Base-by-base conservation (phyloP, 108 stramenopile genomes). In the Skeletonema potamos region DNA sequence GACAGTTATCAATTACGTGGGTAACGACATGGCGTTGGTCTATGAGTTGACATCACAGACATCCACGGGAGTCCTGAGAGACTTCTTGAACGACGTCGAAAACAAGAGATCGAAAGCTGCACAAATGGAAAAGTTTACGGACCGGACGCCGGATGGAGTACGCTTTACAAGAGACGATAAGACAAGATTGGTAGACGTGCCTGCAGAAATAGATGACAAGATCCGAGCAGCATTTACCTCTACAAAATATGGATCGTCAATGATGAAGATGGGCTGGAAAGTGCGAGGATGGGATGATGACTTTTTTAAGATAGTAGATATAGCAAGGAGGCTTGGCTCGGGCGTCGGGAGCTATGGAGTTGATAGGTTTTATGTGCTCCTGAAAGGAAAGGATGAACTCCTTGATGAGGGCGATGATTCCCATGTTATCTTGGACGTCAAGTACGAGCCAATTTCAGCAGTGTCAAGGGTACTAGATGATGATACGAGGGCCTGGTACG, bases 191-290 rank as follows among this genome's bases (percentile, higher is more conserved):
- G 79, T 60, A 11, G 60, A 74, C 17, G 74, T 87, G 28, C 54
- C 78, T 34, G 32, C 48, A 20, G 79, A 81, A 26, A 37, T 83
- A 22, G 82, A 79, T 11, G 26, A 64, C 10, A 60, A 79, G 32
- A 81, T 89, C 36, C 59, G 73, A 12, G 54, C 13, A 24, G 82
- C 72, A 24, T 85, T 89, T 27, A 82, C 81, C 15, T 66, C 71
- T 6, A 77, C 73, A 7, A 61, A 70, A 32, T 89, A 86, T 68
- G 84, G 85, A 22, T 82, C 88, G 28, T 73, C 83, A 6, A 69
- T 86, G 85, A 84, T 84, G 83, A 82, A 86, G 33, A 69, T 86
- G 82, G 88, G 85, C 30, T 89, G 85, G 85, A 70, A 79, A 20
- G 83, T 86, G 3, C 61, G 70, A 7, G 70, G 70, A 0, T 89